Evolutionary conservation across 2,329 filamentous ascomycete species (phyloP).

Genomic region (Ophiostoma perfectum): DNA sequence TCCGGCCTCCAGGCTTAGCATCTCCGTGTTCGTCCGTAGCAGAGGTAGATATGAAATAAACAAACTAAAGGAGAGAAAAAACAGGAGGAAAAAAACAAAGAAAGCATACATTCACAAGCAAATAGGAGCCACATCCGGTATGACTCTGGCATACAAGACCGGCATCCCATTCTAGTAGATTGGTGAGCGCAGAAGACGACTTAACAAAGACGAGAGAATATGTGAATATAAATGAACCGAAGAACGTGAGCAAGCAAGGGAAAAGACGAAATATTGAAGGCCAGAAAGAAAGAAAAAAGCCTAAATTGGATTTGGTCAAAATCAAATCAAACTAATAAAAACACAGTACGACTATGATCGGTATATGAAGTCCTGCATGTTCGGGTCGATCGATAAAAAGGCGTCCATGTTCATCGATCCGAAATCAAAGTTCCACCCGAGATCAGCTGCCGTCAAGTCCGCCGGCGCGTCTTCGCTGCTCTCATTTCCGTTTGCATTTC

Average conservation of each 20-base stretch:
- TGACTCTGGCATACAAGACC: neutral
- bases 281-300: neutral
- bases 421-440: constrained; percentile 27
- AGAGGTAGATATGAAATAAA: neutral
- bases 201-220: neutral
- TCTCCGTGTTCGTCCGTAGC: neutral
- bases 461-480: constrained; percentile 16
- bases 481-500: neutral
- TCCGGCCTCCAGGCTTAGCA: neutral
- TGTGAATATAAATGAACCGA: neutral
- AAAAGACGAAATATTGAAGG: neutral
- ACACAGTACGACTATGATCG: neutral
- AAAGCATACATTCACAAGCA: neutral
- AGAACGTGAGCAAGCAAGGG: neutral
- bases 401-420: constrained; percentile 27
- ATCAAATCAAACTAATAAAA: neutral
- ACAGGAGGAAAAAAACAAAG: neutral
- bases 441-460: constrained; percentile 25
- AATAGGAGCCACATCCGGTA: neutral
- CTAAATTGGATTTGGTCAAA: neutral
- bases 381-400: constrained; percentile 25
- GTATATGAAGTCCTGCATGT: constrained; percentile 22
- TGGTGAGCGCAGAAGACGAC: too few relatives aligned
- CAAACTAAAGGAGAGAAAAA: neutral
- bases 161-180: neutral